Conservation (phyloP, 1,139 yeast genomes). For the Protomyces gravidus region DNA sequence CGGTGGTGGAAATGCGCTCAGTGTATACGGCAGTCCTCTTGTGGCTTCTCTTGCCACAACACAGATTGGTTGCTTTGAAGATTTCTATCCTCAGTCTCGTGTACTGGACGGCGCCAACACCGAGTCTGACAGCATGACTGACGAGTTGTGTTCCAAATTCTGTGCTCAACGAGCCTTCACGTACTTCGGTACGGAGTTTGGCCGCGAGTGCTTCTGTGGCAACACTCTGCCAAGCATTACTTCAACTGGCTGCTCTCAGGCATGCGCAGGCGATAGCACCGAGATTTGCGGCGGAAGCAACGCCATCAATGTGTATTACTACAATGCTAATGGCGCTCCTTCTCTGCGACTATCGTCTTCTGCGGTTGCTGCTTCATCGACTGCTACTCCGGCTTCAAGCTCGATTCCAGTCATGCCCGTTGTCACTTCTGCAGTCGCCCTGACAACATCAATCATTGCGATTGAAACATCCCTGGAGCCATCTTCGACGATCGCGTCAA, state of each 20-base stretch:
- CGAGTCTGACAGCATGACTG: neutral
- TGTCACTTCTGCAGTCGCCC: neutral
- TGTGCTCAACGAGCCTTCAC: neutral
- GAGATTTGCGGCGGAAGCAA: constrained; percentile 5
- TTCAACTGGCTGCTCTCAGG: neutral
- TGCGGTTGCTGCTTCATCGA: neutral
- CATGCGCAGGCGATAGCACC: neutral
- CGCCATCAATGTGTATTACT: neutral
- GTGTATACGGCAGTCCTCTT: neutral
- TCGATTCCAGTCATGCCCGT: neutral
- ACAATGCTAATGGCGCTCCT: neutral
- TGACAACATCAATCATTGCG: neutral
- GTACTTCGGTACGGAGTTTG: neutral
- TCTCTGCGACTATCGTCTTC: neutral
- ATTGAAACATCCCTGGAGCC: neutral
- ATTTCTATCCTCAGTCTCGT: neutral
- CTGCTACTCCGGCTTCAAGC: neutral
- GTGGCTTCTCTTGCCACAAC: neutral
- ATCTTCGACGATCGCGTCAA: too few species aligned
- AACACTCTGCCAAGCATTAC: neutral
- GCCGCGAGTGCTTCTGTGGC: constrained; percentile 3
- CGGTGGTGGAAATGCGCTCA: constrained; percentile 17
- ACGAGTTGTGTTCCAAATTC: neutral
- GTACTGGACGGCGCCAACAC: constrained; percentile 3
- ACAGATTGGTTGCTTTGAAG: neutral